Conservation (phyloP, 1,139 yeast species). For the Taphrina wiesneri region DNA sequence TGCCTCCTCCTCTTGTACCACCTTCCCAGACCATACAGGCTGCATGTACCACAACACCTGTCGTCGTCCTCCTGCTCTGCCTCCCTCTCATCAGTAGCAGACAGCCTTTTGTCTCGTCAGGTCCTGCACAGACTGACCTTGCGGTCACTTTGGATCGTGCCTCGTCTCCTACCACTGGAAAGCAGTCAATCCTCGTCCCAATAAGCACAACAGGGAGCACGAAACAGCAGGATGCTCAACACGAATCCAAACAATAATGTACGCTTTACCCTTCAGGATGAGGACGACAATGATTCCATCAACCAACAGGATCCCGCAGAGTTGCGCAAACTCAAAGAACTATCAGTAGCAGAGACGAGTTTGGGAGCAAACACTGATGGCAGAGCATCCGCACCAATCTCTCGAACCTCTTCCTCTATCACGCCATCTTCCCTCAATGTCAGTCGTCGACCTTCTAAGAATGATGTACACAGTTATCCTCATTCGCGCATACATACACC, state of each 20-base stretch:
- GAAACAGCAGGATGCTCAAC: not conserved
- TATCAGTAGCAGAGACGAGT: not conserved
- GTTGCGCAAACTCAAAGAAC: slow-evolving; percentile 12
- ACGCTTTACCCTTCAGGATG: slow-evolving; percentile 24
- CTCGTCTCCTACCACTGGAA: no score
- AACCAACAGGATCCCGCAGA: slow-evolving; percentile 22
- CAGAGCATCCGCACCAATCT: slow-evolving; percentile 14
- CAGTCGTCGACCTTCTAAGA: slow-evolving; percentile 22
- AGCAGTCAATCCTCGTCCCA: no score
- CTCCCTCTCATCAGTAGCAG: no score
- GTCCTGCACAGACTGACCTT: no score
- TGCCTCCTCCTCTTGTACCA: not conserved
- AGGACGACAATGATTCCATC: slow-evolving; percentile 19
- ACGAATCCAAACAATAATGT: slow-evolving; percentile 3
- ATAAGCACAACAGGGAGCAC: not conserved
- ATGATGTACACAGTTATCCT: slow-evolving; percentile 18
- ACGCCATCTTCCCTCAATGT: slow-evolving; percentile 1
- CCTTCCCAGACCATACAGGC: not conserved
- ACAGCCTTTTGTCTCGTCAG: no score
- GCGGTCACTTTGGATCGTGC: no score
- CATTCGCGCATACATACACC: slow-evolving; percentile 32
- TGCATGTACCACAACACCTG: no score
- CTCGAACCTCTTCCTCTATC: slow-evolving; percentile 3
- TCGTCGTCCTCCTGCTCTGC: no score
- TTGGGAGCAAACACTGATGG: not conserved